Conservation (phyloP, 345 rosid species). For the Populus nigra region DNA sequence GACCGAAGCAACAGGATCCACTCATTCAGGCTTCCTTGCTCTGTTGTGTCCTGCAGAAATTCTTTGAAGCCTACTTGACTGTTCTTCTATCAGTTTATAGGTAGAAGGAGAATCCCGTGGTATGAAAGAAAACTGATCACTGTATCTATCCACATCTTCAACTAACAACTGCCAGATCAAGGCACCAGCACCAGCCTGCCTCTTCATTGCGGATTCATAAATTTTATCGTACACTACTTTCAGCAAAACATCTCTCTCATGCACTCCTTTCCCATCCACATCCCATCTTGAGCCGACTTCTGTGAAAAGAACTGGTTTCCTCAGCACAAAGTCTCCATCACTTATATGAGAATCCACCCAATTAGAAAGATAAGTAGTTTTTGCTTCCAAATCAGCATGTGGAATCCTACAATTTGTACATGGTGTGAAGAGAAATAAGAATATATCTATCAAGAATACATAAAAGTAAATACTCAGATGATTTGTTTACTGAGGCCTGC, state of each 20-base stretch:
- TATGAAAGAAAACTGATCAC: slow-evolving; percentile 33
- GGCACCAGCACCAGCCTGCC: slow-evolving; percentile 41
- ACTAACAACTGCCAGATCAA: slow-evolving; percentile 42
- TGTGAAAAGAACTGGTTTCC: slow-evolving; percentile 42
- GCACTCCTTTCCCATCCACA: slow-evolving; percentile 9
- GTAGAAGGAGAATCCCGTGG: slow-evolving; percentile 39
- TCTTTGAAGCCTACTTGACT: slow-evolving; percentile 34
- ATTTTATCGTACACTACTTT: slow-evolving; percentile 30
- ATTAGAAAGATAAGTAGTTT: slow-evolving; percentile 29
- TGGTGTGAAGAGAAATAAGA: background rate
- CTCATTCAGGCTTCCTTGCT: background rate
- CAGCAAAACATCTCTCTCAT: slow-evolving; percentile 27
- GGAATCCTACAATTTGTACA: slow-evolving; percentile 29
- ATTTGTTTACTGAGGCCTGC: background rate
- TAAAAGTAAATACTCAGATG: background rate
- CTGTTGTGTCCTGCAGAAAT: background rate
- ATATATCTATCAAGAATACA: background rate
- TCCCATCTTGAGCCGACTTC: slow-evolving; percentile 38
- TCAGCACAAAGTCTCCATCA: slow-evolving; percentile 30
- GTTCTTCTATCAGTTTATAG: slow-evolving; percentile 32
- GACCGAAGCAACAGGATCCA: slow-evolving; percentile 10
- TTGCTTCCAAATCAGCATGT: slow-evolving; percentile 27
- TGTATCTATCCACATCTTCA: slow-evolving; percentile 29
- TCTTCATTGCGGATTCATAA: slow-evolving; percentile 35
- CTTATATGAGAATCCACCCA: slow-evolving; percentile 42